phyloP scores from a whole-genome alignment of 2,329 filamentous ascomycete genomes.

The Colletotrichum agaves region DNA sequence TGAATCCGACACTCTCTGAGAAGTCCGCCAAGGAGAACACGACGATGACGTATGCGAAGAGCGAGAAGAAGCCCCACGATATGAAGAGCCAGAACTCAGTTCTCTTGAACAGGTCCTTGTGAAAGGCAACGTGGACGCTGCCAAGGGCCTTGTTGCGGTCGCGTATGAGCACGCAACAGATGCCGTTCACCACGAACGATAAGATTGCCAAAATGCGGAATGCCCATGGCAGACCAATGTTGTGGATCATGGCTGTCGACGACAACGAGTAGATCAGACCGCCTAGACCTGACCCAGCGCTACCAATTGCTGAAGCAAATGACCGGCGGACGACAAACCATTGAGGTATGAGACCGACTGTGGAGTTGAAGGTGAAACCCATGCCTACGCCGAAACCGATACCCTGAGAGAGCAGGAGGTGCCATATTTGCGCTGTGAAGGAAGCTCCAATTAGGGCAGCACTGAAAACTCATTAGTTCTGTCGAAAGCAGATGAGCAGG shows the following conservation, averaged over 20 bases:
- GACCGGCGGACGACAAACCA: conserved; percentile 78
- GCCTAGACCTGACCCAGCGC: conserved; percentile 79
- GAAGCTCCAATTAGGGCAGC: conserved; percentile 75
- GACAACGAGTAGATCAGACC: conserved; percentile 76
- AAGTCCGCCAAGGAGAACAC: conserved; percentile 82
- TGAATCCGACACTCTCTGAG: conserved; percentile 73
- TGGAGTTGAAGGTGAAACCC: conserved; percentile 79
- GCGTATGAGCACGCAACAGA: conserved; percentile 70
- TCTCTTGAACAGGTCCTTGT: conserved; percentile 69
- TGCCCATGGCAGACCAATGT: conserved; percentile 72
- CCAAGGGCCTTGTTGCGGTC: conserved; percentile 80
- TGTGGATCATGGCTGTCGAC: conserved; percentile 74
- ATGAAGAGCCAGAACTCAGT: conserved; percentile 73
- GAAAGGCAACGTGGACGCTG: conserved; percentile 74
- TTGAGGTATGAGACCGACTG: conserved; percentile 74
- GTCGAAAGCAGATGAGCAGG: not conserved
- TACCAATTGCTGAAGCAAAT: conserved; percentile 74
- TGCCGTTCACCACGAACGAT: conserved; percentile 70
- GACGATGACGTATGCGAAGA: conserved; percentile 81
- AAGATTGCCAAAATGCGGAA: conserved; percentile 74
- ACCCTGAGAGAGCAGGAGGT: conserved; percentile 80
- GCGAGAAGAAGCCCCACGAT: conserved; percentile 75
- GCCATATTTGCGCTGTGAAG: conserved; percentile 76
- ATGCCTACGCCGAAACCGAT: conserved; percentile 82
- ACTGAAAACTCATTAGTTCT: conserved; percentile 5